Base-by-base conservation (phyloP, 2,329 filamentous ascomycete genomes). In the Paracoccidioides lutzii region DNA sequence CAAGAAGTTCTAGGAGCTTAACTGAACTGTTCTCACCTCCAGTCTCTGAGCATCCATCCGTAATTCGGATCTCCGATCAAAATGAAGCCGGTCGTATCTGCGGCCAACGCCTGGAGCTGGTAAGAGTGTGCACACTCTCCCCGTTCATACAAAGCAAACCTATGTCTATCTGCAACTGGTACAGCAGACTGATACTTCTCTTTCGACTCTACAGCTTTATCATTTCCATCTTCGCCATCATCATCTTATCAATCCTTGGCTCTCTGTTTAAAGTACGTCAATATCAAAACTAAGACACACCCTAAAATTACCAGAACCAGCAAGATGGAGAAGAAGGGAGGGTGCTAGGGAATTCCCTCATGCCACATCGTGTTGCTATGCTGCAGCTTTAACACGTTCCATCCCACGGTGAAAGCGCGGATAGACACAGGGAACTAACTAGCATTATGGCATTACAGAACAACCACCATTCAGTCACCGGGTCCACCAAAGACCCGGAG, bases 51-150 rank as follows among this genome's bases (percentile, higher is more conserved):
- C 15, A 46, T 54, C 51, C 15, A 46, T 54, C 51, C 42, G 43
- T 41, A 30, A 51, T 35, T 28, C 42, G n/a, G 9, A 63, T 72
- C 22, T 22, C 22, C 22, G 22, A 22, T 22, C 76, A 81, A 67
- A 68, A 96, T 96, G 90, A 96, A 96, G 84, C 90, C 91, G 64
- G 78, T 97, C 69, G 88, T 97, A 65, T 87, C 88, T 69, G 85
- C 89, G 63, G 81, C 90, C 76, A 90, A 95, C 76, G 91, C 90
- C 67, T 96, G 90, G 90, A 88, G 84, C 77, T 95, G 90, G 90
- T 96, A 78, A 68, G 82, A 15, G 9, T 35, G 2, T 37, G 28
- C 22, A 22, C 42, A 54, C 54, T 49, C 5, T 28, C 32, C 43
- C 15, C 9, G 35, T 53, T 22, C 2, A 22, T 22, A 22, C 22